phyloP scores from a whole-genome alignment of 2,329 filamentous ascomycete species.

The Rachicladosporium sp. region DNA sequence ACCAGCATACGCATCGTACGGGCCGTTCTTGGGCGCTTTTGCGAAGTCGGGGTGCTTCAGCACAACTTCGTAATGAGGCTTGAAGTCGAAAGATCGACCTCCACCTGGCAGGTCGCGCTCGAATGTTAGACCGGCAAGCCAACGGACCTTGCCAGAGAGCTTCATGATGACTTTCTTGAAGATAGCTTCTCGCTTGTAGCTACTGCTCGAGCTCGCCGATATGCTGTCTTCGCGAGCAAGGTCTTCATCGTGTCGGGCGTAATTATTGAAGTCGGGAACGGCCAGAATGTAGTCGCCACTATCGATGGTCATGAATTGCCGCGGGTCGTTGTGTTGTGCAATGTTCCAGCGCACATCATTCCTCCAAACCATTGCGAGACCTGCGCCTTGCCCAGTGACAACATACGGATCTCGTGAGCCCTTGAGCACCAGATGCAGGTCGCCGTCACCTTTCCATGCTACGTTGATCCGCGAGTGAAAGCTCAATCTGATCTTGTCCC shows the following conservation, averaged over 20 bases:
- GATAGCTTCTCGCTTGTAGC: constrained; percentile 58
- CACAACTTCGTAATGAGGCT: constrained; percentile 81
- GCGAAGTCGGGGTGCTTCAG: constrained; percentile 70
- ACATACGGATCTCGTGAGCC: constrained; percentile 81
- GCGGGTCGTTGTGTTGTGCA: constrained; percentile 73
- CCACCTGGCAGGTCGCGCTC: constrained; percentile 67
- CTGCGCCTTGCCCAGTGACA: constrained; percentile 82
- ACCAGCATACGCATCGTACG: constrained; percentile 88
- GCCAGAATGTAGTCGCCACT: constrained; percentile 92
- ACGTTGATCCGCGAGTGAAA: constrained; percentile 86
- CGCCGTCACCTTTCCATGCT: constrained; percentile 88
- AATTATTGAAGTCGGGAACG: constrained; percentile 82
- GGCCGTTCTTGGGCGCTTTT: constrained; percentile 39
- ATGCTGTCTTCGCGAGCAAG: constrained; percentile 42
- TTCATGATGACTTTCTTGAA: constrained; percentile 99
- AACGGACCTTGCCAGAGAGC: constrained; percentile 87
- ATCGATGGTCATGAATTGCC: constrained; percentile 88
- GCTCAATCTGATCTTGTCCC: constrained; percentile 92
- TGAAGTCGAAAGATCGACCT: constrained; percentile 73
- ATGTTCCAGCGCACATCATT: constrained; percentile 84
- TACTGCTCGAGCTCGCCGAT: constrained; percentile 46
- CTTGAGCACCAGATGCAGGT: constrained; percentile 87
- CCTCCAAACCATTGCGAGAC: constrained; percentile 97
- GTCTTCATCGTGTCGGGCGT: constrained; percentile 54
- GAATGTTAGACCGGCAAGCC: constrained; percentile 83